These are phyloP conservation scores for Globisporangium polare DNA, from an alignment of 352 stramenopile species.

Conservation along the genomic window DNA sequence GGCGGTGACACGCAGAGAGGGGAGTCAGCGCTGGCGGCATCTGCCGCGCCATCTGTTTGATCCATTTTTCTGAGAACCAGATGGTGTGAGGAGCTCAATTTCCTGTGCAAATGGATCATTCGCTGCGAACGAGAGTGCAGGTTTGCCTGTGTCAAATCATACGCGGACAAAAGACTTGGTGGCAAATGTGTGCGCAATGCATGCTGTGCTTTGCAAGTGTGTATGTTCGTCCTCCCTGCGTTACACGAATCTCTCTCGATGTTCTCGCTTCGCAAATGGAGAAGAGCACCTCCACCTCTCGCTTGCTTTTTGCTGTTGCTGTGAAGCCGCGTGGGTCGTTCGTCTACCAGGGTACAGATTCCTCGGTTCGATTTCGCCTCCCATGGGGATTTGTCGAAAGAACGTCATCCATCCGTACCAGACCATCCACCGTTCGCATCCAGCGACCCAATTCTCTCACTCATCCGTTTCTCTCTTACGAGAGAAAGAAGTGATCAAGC, in stretches of 20 bases:
- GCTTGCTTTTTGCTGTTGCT: conserved; percentile 7
- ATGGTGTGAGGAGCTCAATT: background rate
- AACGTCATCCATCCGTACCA: conserved; percentile 63
- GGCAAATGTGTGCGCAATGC: too few species aligned
- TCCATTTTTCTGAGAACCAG: background rate
- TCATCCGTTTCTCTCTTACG: background rate
- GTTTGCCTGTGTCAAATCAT: too few species aligned
- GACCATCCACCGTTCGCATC: conserved; percentile 15
- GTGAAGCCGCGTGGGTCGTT: conserved; percentile 11
- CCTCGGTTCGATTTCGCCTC: conserved; percentile 74
- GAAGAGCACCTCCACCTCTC: background rate
- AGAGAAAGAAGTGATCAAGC: background rate
- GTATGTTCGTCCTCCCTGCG: background rate
- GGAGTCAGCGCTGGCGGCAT: background rate
- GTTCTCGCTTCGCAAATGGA: too few species aligned
- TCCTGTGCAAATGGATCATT: too few species aligned
- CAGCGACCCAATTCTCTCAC: background rate
- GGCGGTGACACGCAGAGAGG: too few species aligned
- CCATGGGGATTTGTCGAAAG: conserved; percentile 66
- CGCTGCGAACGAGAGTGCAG: too few species aligned
- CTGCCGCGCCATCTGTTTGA: background rate
- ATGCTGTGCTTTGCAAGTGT: too few species aligned
- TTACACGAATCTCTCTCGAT: background rate
- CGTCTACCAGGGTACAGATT: conserved; percentile 28
- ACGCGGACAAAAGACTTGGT: too few species aligned